Evolutionary conservation across 441 rosid species (phyloP).

Genomic region (Francoa sonchifolia): DNA sequence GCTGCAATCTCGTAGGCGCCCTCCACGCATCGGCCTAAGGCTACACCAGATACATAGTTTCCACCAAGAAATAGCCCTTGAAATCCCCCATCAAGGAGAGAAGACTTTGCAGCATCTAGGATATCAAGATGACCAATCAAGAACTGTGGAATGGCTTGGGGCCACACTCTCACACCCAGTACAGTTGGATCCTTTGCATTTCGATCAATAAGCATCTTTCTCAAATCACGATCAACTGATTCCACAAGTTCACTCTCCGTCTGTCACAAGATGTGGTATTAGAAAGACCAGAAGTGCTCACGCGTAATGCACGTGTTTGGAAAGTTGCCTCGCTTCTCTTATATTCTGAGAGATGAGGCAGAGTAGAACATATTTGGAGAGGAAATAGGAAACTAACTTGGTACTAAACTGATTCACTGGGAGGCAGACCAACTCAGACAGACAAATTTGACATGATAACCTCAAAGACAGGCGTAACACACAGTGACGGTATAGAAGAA

Average conservation of each 20-base stretch:
- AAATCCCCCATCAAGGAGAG: conserved; percentile 34
- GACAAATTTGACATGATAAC: too few species aligned
- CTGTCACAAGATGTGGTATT: conserved; percentile 16
- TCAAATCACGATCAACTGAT: conserved; percentile 69
- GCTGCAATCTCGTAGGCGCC: conserved; percentile 66
- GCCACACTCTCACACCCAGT: conserved; percentile 70
- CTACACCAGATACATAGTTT: conserved; percentile 77
- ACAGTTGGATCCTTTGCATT: conserved; percentile 50
- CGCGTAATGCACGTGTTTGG: too few species aligned
- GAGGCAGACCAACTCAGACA: too few species aligned
- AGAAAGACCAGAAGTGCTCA: neutral
- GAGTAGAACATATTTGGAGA: too few species aligned
- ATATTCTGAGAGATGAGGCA: too few species aligned
- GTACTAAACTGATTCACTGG: too few species aligned
- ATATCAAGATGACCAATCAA: conserved; percentile 67
- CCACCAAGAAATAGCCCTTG: conserved; percentile 73
- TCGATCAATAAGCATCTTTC: conserved; percentile 75
- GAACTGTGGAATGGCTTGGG: conserved; percentile 83
- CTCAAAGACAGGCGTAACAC: too few species aligned
- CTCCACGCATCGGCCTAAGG: conserved; percentile 75
- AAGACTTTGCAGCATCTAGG: conserved; percentile 45
- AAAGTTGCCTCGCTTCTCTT: too few species aligned
- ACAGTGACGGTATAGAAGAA: too few species aligned
- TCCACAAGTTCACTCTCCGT: conserved; percentile 53
- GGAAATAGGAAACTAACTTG: too few species aligned